Base-by-base conservation (phyloP, 225 moss, liverwort and hornwort genomes). In the Straminergon stramineum region DNA sequence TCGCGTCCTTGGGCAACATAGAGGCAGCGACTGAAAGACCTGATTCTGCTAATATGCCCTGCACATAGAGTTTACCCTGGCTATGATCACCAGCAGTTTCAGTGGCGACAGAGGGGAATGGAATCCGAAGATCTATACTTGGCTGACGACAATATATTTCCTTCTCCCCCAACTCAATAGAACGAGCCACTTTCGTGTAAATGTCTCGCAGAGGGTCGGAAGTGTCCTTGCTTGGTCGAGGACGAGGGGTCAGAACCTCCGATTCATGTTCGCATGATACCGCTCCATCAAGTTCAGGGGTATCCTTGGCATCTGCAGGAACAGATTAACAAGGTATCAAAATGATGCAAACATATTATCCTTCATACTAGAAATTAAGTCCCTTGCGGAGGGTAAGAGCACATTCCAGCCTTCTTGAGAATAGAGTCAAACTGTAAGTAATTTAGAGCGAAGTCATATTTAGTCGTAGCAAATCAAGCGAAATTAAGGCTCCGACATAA, bases 141-240 rank as follows among this genome's bases (percentile, higher is more conserved):
- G 87, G 23, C 45, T 75, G 87, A n/a, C 55, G 67, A 53, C 37
- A 66, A 39, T 81, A 87, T 11, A 35, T 61, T 26, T 92, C 92
- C 39, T 86, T 86, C 88, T 93, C 92, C 12, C 81, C 56, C 53
- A 91, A 81, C 85, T 95, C 93, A 43, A 95, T 77, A 7, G 84
- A 86, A 13, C 91, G 86, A 9, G 37, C 92, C 45, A 92, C 91
- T 76, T 91, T 92, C 27, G 90, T 70, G 90, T 92, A 93, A 2
- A 93, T 89, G 41, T 92, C 93, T 69, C 82, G 87, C 12, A 94
- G 88, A 87, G 90, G 73, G 84, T 93, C 89, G 31, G 82, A 74
- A n/a, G 83, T 85, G 31, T 92, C 93, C 88, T 84, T 91, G 83
- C 45, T 75, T 15, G 86, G 84, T 89, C 65, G 89, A 88, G 89